Percentiles rank a stretch among this genome's conserved stretches.
Evolutionary conservation across 345 rosid genomes (phyloP).

Genomic region (Diplotaxis tenuifolia): DNA sequence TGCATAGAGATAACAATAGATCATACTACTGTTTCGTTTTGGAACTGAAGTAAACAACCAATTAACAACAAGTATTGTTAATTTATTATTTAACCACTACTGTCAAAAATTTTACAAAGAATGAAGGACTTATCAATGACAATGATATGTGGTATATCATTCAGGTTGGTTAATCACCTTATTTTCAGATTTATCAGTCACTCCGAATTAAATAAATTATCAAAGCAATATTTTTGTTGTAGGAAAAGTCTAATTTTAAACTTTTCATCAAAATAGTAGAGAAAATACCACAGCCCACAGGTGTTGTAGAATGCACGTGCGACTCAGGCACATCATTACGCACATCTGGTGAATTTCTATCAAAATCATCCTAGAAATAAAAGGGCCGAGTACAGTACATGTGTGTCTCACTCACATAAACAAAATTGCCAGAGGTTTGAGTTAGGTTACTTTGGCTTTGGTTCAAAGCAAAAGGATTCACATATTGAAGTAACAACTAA

Average conservation of each 20-base stretch:
- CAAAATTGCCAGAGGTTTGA: constrained; percentile 3
- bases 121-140: too few relatives aligned
- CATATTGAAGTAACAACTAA: constrained; percentile 30
- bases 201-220: not conserved
- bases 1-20: too few relatives aligned
- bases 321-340: constrained; percentile 9
- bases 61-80: too few relatives aligned
- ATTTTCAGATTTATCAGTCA: not conserved
- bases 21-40: too few relatives aligned
- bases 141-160: not conserved
- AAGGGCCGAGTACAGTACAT: not conserved
- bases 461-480: constrained; percentile 35
- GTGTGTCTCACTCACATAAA: constrained; percentile 7
- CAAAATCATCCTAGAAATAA: not conserved
- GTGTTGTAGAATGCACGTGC: constrained; percentile 14
- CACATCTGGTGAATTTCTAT: constrained; percentile 10
- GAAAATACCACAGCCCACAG: not conserved
- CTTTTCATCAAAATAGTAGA: not conserved
- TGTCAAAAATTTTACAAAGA: too few relatives aligned
- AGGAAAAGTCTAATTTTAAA: not conserved
- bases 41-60: too few relatives aligned
- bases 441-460: constrained; percentile 34
- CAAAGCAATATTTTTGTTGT: not conserved
- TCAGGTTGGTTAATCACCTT: not conserved
- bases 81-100: too few relatives aligned